Evolutionary conservation across 2,329 filamentous ascomycete species (phyloP).

Genomic region (Aureobasidium pullulans): DNA sequence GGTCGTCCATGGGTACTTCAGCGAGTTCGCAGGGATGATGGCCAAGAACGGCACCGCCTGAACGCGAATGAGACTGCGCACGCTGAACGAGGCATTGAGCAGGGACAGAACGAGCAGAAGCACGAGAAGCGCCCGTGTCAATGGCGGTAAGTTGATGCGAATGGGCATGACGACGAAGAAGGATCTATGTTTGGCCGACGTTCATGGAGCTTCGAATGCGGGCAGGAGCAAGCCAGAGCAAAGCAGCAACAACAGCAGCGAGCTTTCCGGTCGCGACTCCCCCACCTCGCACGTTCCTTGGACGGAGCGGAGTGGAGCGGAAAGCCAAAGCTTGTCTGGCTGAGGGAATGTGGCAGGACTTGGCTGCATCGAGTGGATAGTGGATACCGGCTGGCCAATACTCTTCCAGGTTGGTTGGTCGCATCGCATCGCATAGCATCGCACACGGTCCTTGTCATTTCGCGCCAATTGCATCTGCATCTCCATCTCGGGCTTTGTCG

Average conservation of each 20-base stretch:
- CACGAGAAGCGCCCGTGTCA: conserved; percentile 76
- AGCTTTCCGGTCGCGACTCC: background rate
- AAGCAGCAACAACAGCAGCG: background rate
- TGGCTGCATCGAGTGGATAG: too few relatives aligned
- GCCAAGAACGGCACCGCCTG: conserved; percentile 62
- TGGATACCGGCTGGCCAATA: too few relatives aligned
- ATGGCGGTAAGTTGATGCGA: conserved; percentile 84
- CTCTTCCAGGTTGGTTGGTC: background rate
- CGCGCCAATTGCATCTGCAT: background rate
- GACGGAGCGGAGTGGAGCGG: too few relatives aligned
- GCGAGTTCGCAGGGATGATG: conserved; percentile 72
- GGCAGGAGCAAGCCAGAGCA: background rate
- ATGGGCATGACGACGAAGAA: conserved; percentile 52
- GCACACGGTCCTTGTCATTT: background rate
- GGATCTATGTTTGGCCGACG: background rate
- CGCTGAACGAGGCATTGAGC: conserved; percentile 59
- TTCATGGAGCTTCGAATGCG: background rate
- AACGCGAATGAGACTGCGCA: conserved; percentile 24
- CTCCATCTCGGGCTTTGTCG: background rate
- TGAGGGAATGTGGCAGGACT: too few relatives aligned
- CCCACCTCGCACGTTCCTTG: too few relatives aligned
- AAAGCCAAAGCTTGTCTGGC: too few relatives aligned
- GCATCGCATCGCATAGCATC: background rate
- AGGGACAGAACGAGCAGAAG: conserved; percentile 69
- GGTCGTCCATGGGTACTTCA: conserved; percentile 91